These are phyloP conservation scores for Verbascum thapsus DNA, from an alignment of 257 asterid genomes.

Conservation along the genomic window DNA sequence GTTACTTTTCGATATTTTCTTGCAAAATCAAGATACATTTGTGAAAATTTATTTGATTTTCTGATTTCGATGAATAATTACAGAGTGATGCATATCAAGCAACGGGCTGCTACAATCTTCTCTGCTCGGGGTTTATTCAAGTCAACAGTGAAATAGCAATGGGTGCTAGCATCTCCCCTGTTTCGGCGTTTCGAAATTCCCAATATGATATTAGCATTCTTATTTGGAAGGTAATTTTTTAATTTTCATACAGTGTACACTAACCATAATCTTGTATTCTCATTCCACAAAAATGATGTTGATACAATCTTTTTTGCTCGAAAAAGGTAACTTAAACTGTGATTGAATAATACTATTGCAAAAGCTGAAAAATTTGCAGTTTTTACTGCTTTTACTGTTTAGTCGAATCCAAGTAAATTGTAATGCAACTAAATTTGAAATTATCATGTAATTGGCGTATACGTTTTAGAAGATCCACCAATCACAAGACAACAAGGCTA, in stretches of 20 bases:
- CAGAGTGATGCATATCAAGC: conserved; percentile 98
- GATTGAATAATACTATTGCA: conserved; percentile 13
- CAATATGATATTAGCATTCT: conserved; percentile 86
- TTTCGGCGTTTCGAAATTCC: conserved; percentile 58
- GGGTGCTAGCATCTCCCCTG: conserved; percentile 99
- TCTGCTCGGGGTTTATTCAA: conserved; percentile 94
- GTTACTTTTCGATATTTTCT: neutral
- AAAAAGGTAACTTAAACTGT: conserved; percentile 29
- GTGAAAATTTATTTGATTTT: neutral
- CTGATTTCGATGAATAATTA: conserved; percentile 7
- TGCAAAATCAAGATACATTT: neutral
- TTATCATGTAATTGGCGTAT: too few relatives aligned
- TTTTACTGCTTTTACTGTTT: conserved; percentile 16
- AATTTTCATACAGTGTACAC: conserved; percentile 34
- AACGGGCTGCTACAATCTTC: conserved; percentile 92
- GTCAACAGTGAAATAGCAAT: conserved; percentile 79
- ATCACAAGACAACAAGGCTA: too few relatives aligned
- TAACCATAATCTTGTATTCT: conserved; percentile 20
- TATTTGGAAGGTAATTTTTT: conserved; percentile 84
- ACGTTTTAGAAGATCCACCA: too few relatives aligned
- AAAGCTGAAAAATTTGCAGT: conserved; percentile 48
- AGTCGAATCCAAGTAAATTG: neutral
- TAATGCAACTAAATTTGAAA: too few relatives aligned
- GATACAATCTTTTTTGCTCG: conserved; percentile 26
- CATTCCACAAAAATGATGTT: conserved; percentile 3